Evolutionary conservation across 176 grass and related monocot species (phyloP).

Genomic region (Oryza glaberrima): DNA sequence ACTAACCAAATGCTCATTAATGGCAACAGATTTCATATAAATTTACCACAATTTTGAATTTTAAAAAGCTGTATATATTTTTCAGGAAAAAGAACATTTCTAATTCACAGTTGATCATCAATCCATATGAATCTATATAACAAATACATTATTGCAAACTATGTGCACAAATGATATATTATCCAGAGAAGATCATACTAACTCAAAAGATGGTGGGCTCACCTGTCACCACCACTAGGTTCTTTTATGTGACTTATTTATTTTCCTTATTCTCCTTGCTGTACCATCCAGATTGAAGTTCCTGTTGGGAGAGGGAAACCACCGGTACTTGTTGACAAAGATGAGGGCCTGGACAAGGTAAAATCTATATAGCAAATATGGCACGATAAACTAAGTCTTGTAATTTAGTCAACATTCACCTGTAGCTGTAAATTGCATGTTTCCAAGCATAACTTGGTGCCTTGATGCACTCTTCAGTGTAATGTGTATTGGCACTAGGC

Average conservation of each 20-base stretch:
- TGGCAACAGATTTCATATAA: background rate
- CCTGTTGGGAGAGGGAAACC: constrained; percentile 84
- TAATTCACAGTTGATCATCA: background rate
- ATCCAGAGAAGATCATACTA: background rate
- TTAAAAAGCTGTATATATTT: background rate
- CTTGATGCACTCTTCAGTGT: background rate
- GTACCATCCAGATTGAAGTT: constrained; percentile 78
- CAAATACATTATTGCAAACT: background rate
- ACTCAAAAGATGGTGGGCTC: background rate
- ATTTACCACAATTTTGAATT: background rate
- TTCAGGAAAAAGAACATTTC: background rate
- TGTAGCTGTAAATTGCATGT: background rate
- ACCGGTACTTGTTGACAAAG: constrained; percentile 66
- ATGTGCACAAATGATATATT: background rate
- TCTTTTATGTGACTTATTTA: background rate
- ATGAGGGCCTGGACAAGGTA: constrained; percentile 92
- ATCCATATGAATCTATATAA: background rate
- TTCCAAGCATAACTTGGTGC: background rate
- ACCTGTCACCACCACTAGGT: background rate
- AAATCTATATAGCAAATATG: background rate
- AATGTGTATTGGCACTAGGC: background rate
- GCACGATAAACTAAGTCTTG: background rate
- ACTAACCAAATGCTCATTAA: background rate
- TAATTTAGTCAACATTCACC: background rate
- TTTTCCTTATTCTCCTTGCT: constrained; percentile 35